Evolutionary conservation across 2,329 filamentous ascomycete genomes (phyloP), one percentile per base, ranked within the genome.

Genomic region (Penicillium concentricum): DNA sequence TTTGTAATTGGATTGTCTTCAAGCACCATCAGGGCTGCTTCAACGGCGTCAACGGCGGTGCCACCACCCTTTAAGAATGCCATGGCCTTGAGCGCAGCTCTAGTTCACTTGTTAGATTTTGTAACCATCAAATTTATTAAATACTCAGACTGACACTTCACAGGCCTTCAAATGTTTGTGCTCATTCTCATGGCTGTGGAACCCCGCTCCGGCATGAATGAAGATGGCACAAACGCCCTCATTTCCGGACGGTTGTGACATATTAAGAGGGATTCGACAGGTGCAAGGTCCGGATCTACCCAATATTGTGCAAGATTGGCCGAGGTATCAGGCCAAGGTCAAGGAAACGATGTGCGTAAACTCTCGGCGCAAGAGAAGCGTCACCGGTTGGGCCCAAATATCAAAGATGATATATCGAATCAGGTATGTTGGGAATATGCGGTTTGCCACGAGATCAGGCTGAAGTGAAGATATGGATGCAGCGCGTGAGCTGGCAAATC

Each of bases 1-100:
- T 99, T 99, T 35, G 95, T 99, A 63, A 99, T 95, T 68, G 97
- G 92, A 56, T 89, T 87, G 71, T 99, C 91, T 76, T 99, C 94
- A 18, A 99, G 85, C 20, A 91, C 81, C 64, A 88, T 90, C 67
- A 99, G 86, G 30, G 94, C 91, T 49, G 89, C 88, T 74, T 97
- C 94, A 22, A 97, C 89, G 16, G 92, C 94, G 69, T 97, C 91
- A 4, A 93, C 82, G 5, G 94, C 91, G 41, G 87, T 86, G 10
- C 87, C 89, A 24, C 94, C 94, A 61, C 83, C 84, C 67, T 84
- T 89, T 58, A 99, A 79, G 59, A 95, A 82, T 49, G 82, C 82
- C 90, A 97, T 97, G 34, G 85, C 92, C 67, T 89, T 81, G 63
- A 85, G 86, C n/a, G 90, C 90, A 61, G 94, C 92, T 75, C 91